Percentiles rank a stretch among this genome's conserved stretches.
phyloP scores from a whole-genome alignment of 306 rosid genomes.

The Quercus gilva region DNA sequence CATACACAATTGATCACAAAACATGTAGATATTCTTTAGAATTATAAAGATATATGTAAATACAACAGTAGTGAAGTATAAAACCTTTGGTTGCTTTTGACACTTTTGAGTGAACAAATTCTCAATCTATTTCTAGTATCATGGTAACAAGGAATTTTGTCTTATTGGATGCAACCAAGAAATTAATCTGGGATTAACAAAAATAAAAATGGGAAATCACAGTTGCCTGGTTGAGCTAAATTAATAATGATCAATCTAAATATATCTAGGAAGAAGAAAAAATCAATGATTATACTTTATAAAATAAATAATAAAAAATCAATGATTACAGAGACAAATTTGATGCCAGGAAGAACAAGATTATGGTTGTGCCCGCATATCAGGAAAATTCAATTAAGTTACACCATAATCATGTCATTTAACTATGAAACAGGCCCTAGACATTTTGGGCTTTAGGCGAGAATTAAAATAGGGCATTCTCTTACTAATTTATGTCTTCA shows the following conservation, averaged over 20 bases:
- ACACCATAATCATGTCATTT: background rate
- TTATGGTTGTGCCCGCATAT: background rate
- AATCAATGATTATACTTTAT: background rate
- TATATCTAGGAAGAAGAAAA: background rate
- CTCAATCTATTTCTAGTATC: slow-evolving; percentile 15
- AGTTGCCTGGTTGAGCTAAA: slow-evolving; percentile 33
- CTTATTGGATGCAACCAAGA: slow-evolving; percentile 47
- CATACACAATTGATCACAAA: background rate
- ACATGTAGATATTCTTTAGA: background rate
- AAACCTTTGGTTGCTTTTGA: slow-evolving; percentile 12
- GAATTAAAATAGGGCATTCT: too few relatives aligned
- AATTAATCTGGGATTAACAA: slow-evolving; percentile 35
- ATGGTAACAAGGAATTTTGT: slow-evolving; percentile 4
- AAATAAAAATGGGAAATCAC: slow-evolving; percentile 38
- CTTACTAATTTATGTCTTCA: too few relatives aligned
- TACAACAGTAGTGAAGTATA: background rate
- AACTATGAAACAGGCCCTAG: background rate
- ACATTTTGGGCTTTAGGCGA: too few relatives aligned
- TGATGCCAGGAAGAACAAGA: background rate
- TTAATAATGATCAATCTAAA: slow-evolving; percentile 24
- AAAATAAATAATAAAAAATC: background rate
- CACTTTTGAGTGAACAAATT: slow-evolving; percentile 8
- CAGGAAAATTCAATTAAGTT: slow-evolving; percentile 4
- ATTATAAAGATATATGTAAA: background rate
- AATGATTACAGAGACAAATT: background rate